Percentiles rank a stretch among this genome's conserved stretches.
phyloP scores from a whole-genome alignment of 2,329 filamentous ascomycete species.

The Aspergillus persii region DNA sequence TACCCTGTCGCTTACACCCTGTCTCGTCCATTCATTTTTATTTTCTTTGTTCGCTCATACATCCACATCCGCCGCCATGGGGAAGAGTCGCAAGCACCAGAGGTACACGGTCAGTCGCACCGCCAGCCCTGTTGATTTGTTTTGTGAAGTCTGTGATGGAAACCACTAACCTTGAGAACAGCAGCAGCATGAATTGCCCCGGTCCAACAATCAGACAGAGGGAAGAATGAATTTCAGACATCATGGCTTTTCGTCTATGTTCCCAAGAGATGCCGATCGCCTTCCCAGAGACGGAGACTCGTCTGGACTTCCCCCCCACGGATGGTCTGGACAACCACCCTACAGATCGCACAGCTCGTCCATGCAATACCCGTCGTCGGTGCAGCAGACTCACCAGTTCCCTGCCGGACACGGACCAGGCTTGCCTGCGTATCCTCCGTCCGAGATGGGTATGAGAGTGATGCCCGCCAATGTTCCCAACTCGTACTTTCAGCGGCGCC shows the following conservation, averaged over 20 bases:
- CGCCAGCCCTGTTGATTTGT: background rate
- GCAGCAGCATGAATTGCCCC: background rate
- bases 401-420: background rate
- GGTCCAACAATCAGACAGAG: background rate
- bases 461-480: background rate
- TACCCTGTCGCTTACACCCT: too few species aligned
- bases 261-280: background rate
- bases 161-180: background rate
- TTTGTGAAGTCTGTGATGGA: background rate
- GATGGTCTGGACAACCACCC: background rate
- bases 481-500: background rate
- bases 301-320: background rate
- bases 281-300: background rate
- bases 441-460: background rate
- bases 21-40: too few species aligned
- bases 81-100: background rate
- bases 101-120: background rate
- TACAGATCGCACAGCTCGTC: background rate
- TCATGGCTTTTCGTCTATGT: background rate
- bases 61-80: background rate
- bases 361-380: background rate
- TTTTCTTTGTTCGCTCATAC: background rate
- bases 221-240: background rate
- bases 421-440: background rate
- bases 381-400: background rate